These are phyloP conservation scores for Hanseniaspora mollemarum DNA, from an alignment of 805 yeast species.

Conservation along the genomic window DNA sequence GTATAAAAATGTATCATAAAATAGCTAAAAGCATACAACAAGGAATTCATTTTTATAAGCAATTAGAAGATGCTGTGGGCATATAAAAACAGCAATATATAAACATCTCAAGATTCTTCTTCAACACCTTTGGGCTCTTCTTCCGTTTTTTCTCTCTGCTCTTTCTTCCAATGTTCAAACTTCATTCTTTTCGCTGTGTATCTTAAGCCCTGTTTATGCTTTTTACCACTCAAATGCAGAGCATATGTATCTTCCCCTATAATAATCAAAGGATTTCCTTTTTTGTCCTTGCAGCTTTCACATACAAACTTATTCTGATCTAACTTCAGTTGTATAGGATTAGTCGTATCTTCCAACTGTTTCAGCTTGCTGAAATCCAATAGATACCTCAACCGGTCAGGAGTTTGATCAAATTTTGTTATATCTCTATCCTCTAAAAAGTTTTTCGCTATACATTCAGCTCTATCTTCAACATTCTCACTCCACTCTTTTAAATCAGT, in stretches of 20 bases:
- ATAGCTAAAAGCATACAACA: slow-evolving; percentile 20
- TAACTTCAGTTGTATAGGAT: slow-evolving; percentile 23
- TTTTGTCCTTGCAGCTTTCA: slow-evolving; percentile 47
- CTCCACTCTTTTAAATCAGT: slow-evolving; percentile 58
- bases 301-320: slow-evolving; percentile 60
- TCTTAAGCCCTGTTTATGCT: slow-evolving; percentile 48
- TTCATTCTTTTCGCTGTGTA: slow-evolving; percentile 42
- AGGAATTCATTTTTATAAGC: slow-evolving; percentile 22
- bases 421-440: slow-evolving; percentile 29
- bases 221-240: slow-evolving; percentile 53
- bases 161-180: slow-evolving; percentile 37
- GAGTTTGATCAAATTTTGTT: slow-evolving; percentile 28
- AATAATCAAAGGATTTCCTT: slow-evolving; percentile 46
- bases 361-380: slow-evolving; percentile 17
- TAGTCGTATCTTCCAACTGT: slow-evolving; percentile 17
- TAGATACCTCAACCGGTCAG: slow-evolving; percentile 30
- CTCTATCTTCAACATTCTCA: slow-evolving; percentile 43
- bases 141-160: neutral
- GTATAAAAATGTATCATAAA: neutral
- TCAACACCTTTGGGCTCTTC: neutral
- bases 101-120: no score
- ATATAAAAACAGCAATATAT: slow-evolving; percentile 20
- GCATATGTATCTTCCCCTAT: slow-evolving; percentile 67
- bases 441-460: slow-evolving; percentile 37
- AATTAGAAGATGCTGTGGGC: slow-evolving; percentile 3